These are phyloP conservation scores for Omphalea diandra DNA, from an alignment of 441 rosid genomes.

Conservation along the genomic window DNA sequence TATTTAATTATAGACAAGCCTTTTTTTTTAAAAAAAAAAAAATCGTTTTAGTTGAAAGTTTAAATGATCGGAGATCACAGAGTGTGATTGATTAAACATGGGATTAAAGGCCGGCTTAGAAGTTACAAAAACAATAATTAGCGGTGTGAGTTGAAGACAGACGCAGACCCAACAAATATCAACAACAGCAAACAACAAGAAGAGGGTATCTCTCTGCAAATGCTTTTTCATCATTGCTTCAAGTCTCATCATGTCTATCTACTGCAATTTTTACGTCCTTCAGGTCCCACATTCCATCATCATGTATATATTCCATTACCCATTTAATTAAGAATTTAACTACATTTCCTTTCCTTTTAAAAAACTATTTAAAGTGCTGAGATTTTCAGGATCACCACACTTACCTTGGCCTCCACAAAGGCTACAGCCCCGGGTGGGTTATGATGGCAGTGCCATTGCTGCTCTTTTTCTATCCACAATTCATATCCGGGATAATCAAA, in stretches of 20 bases:
- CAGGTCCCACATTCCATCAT: conserved; percentile 4
- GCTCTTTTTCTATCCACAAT: too few relatives aligned
- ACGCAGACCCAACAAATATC: neutral
- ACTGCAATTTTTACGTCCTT: neutral
- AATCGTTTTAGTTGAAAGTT: too few relatives aligned
- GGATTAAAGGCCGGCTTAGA: too few relatives aligned
- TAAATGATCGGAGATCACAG: too few relatives aligned
- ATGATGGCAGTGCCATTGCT: neutral
- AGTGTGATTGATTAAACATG: too few relatives aligned
- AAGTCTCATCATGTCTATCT: conserved; percentile 15
- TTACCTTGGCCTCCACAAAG: neutral
- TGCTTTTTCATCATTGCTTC: conserved; percentile 10
- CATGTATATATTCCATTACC: neutral
- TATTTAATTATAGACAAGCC: too few relatives aligned
- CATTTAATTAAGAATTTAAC: too few relatives aligned
- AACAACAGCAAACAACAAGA: too few relatives aligned
- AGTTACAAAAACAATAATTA: too few relatives aligned
- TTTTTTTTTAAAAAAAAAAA: too few relatives aligned
- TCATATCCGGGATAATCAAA: too few relatives aligned
- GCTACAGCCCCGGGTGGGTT: neutral
- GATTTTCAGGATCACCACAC: neutral
- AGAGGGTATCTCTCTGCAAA: neutral
- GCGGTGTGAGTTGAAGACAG: neutral
- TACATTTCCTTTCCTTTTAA: too few relatives aligned
- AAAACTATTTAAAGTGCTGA: neutral